phyloP scores from a whole-genome alignment of 352 stramenopile species.

The Aphanomyces euteiches region DNA sequence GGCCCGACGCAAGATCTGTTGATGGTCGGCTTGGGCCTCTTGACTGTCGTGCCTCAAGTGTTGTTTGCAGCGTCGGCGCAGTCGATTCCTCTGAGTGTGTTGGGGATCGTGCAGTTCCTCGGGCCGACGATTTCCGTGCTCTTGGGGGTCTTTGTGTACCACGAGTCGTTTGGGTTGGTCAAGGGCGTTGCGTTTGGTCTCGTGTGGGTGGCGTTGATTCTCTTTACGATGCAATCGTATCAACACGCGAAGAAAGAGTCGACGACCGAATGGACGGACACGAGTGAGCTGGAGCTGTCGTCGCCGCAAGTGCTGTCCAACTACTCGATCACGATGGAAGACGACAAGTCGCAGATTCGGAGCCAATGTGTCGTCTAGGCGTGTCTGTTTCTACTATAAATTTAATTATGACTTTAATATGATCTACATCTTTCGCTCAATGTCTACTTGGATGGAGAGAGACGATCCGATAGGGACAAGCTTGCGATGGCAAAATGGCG shows the following conservation, averaged over 20 bases:
- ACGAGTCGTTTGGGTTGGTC: conserved; percentile 14
- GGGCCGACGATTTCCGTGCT: conserved; percentile 5
- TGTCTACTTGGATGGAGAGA: background rate
- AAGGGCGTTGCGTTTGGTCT: conserved; percentile 13
- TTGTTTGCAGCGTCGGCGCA: conserved; percentile 14
- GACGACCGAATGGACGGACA: background rate
- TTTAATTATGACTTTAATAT: background rate
- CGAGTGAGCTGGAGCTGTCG: background rate
- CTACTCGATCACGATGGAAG: background rate
- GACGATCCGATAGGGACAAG: too few relatives aligned
- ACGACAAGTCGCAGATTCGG: background rate
- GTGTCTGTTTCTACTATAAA: background rate
- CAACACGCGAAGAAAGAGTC: background rate
- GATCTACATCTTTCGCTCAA: background rate
- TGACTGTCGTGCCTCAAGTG: conserved; percentile 13
- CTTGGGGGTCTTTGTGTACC: conserved; percentile 11
- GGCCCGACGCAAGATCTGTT: background rate
- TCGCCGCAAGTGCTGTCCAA: background rate
- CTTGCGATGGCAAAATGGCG: too few relatives aligned
- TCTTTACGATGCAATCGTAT: conserved; percentile 9
- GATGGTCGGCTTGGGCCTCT: conserved; percentile 2
- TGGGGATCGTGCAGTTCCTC: conserved; percentile 15
- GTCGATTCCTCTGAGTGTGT: conserved; percentile 12
- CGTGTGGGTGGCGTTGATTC: conserved; percentile 13
- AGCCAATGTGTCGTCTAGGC: background rate